Conservation (phyloP, 2,329 filamentous ascomycete species). For the Mycosphaerella sp. region DNA sequence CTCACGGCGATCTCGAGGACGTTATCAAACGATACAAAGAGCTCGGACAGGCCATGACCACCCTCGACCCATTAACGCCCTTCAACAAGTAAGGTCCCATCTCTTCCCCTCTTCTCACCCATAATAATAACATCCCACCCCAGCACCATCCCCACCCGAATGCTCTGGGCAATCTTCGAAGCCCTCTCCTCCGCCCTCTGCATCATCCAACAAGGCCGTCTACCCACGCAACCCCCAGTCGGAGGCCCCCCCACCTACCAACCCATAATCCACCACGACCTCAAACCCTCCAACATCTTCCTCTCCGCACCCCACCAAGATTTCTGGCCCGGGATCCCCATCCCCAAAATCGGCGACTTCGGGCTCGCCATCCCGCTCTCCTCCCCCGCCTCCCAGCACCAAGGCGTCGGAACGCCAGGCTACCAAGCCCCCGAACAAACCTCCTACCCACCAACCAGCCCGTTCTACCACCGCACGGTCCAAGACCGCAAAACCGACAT, state of each 20-base stretch:
- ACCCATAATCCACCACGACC: constrained; percentile 6
- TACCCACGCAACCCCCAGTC: no score
- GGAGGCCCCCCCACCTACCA: background rate
- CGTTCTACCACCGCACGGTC: background rate
- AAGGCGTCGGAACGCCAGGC: background rate
- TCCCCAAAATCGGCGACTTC: constrained; percentile 10
- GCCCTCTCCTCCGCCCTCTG: constrained; percentile 6
- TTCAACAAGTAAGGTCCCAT: background rate
- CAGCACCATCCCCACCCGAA: constrained; percentile 1
- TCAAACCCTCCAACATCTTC: constrained; percentile 14
- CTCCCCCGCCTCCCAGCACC: background rate
- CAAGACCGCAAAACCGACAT: background rate
- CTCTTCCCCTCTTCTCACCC: no score
- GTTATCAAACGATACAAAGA: background rate
- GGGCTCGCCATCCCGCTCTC: background rate
- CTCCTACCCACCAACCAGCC: background rate
- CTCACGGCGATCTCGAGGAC: background rate
- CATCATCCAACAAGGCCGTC: constrained; percentile 2
- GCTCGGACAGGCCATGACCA: background rate
- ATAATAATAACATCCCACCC: no score
- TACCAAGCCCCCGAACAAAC: background rate
- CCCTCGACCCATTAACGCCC: background rate
- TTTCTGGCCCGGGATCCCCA: constrained; percentile 3
- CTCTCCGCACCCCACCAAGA: background rate
- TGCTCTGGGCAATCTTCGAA: constrained; percentile 11